phyloP scores from a whole-genome alignment of 257 asterid genomes.

The Henckelia pumila region DNA sequence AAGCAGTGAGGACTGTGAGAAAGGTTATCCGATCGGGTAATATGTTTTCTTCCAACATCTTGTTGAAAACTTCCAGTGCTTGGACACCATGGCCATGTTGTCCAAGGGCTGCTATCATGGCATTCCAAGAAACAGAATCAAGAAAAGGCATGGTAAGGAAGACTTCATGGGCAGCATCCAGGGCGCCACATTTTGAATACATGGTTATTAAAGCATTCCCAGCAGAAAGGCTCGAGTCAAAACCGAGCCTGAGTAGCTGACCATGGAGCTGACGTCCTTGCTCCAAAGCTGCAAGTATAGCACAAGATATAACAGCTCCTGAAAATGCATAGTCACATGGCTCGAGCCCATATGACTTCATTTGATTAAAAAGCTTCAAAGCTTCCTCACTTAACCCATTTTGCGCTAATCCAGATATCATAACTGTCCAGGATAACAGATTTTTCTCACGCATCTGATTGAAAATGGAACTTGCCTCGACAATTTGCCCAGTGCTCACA shows the following conservation, averaged over 20 bases:
- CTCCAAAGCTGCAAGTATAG: slow-evolving; percentile 64
- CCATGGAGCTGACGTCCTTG: slow-evolving; percentile 73
- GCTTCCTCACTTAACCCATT: slow-evolving; percentile 67
- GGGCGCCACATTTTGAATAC: slow-evolving; percentile 66
- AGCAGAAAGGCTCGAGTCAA: slow-evolving; percentile 69
- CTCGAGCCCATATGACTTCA: slow-evolving; percentile 50
- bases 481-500: slow-evolving; percentile 42
- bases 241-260: slow-evolving; percentile 59
- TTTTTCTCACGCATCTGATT: slow-evolving; percentile 45
- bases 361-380: slow-evolving; percentile 53
- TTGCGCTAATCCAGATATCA: slow-evolving; percentile 29
- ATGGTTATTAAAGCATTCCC: slow-evolving; percentile 68
- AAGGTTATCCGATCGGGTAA: slow-evolving; percentile 62
- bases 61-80: slow-evolving; percentile 50
- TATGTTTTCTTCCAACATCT: slow-evolving; percentile 55
- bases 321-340: slow-evolving; percentile 69
- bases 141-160: slow-evolving; percentile 54
- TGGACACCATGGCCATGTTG: slow-evolving; percentile 61
- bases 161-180: slow-evolving; percentile 44
- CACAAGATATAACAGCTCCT: slow-evolving; percentile 69
- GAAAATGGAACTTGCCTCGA: slow-evolving; percentile 52
- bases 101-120: slow-evolving; percentile 70
- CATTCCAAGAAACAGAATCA: slow-evolving; percentile 77
- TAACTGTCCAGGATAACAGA: slow-evolving; percentile 5
- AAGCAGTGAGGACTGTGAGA: slow-evolving; percentile 67